Percentiles rank a stretch among this genome's conserved stretches.
Conservation (phyloP, 768 basidiomycete genomes). For the Leucogyrophana mollusca region DNA sequence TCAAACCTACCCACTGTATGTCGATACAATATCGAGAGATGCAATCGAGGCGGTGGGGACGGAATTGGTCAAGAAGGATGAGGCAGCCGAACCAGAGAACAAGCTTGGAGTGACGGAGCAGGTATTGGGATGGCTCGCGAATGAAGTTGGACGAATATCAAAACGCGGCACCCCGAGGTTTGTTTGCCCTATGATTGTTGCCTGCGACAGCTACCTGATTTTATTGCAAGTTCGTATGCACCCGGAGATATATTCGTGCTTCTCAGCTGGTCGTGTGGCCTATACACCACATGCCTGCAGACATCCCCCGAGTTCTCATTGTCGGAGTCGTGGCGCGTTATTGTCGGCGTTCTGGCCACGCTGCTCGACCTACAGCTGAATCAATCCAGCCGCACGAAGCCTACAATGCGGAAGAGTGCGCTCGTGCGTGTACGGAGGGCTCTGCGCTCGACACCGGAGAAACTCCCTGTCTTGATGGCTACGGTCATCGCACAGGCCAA, state of each 20-base stretch:
- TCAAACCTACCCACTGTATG: constrained; percentile 76
- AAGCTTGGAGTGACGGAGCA: constrained; percentile 65
- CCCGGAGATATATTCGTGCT: constrained; percentile 66
- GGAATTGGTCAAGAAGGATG: constrained; percentile 64
- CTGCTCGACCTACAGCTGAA: constrained; percentile 60
- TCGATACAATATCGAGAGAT: constrained; percentile 65
- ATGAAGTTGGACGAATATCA: constrained; percentile 59
- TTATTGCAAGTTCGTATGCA: constrained; percentile 49
- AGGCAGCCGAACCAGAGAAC: constrained; percentile 41
- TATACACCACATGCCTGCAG: constrained; percentile 54
- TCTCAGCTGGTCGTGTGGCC: constrained; percentile 65
- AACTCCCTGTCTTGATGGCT: constrained; percentile 49
- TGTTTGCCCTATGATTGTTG: constrained; percentile 42
- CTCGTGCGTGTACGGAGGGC: constrained; percentile 63
- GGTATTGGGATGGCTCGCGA: constrained; percentile 73
- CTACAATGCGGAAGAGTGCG: constrained; percentile 58
- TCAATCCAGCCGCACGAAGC: constrained; percentile 51
- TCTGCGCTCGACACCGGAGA: constrained; percentile 58
- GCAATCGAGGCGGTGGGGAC: constrained; percentile 69
- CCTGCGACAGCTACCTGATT: background rate
- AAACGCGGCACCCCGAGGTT: constrained; percentile 58
- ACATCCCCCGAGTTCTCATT: constrained; percentile 43
- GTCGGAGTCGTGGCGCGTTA: constrained; percentile 48
- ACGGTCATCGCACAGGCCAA: constrained; percentile 54
- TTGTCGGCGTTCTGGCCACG: constrained; percentile 56